phyloP scores from a whole-genome alignment of 176 grass and related monocot species.

The Eleusine indica region DNA sequence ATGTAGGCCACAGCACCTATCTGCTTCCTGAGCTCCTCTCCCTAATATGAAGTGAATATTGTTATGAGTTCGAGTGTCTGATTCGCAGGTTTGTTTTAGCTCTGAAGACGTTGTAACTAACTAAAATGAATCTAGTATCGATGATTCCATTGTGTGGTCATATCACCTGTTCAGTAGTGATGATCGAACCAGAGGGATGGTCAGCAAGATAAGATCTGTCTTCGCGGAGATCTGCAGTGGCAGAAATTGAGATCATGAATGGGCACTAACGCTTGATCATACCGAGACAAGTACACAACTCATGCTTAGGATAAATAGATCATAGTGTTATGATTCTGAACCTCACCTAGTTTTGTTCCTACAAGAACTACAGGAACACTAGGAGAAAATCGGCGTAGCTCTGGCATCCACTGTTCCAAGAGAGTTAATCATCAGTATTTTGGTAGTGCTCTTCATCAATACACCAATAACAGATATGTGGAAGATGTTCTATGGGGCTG shows the following conservation, averaged over 20 bases:
- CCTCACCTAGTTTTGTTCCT: conserved; percentile 83
- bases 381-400: conserved; percentile 70
- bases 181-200: conserved; percentile 63
- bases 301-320: neutral
- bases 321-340: neutral
- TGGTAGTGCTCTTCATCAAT: neutral
- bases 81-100: neutral
- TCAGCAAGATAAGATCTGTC: conserved; percentile 70
- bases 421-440: neutral
- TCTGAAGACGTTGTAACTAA: neutral
- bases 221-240: conserved; percentile 62
- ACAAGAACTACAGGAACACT: conserved; percentile 76
- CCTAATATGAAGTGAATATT: conserved; percentile 46
- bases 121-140: neutral
- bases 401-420: conserved; percentile 78
- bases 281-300: neutral
- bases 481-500: neutral
- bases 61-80: neutral
- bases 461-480: neutral
- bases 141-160: neutral
- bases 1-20: conserved; percentile 73
- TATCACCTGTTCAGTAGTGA: conserved; percentile 62
- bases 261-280: neutral
- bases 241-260: neutral
- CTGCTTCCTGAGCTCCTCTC: conserved; percentile 67